Base-by-base conservation (phyloP, 2,329 filamentous ascomycete genomes). In the Colletotrichum simmondsii region DNA sequence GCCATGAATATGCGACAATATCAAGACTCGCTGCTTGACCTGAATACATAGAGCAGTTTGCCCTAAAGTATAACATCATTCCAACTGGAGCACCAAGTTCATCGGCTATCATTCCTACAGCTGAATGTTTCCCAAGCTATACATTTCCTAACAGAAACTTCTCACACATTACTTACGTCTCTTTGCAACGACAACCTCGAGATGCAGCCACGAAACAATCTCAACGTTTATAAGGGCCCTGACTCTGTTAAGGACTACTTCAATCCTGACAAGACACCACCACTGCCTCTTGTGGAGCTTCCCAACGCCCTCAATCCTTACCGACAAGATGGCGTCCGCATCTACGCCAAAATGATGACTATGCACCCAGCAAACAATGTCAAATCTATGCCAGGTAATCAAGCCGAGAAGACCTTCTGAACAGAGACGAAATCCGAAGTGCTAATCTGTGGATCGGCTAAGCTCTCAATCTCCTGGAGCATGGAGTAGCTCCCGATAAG, bases 321-420 rank as follows among this genome's bases (percentile, higher is more conserved):
- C 74, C 82, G 85, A 61, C 74, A 84, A 24, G 86, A 92, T 85
- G 87, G 88, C 1, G 87, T 92, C 3, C 86, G 88, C 26, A 90
- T 92, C 73, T 91, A 91, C 73, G 90, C 90, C 42, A 92, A 92
- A 80, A 89, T 92, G 87, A 88, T 92, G 85, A 89, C 88, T 2
- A 87, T 87, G 82, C 87, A 89, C 73, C 90, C 90, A 1, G 88
- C 89, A 14, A 88, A 91, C 70, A 92, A 92, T 64, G 88, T 92
- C 75, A 92, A 92, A 77, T 86, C 88, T 22, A 85, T 92, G 80
- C 90, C 90, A 76, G 87, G 87, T 87, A 78, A 22, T 35, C 32
- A 35, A 4, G 11, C 5, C 32, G 32, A 35, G 11, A 35, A 35
- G 1, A 35, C 4, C 32, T 12, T 35, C 32, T 35, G 5, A 35